phyloP scores from a whole-genome alignment of 2,329 filamentous ascomycete genomes.

The Aureobasidium sp. region DNA sequence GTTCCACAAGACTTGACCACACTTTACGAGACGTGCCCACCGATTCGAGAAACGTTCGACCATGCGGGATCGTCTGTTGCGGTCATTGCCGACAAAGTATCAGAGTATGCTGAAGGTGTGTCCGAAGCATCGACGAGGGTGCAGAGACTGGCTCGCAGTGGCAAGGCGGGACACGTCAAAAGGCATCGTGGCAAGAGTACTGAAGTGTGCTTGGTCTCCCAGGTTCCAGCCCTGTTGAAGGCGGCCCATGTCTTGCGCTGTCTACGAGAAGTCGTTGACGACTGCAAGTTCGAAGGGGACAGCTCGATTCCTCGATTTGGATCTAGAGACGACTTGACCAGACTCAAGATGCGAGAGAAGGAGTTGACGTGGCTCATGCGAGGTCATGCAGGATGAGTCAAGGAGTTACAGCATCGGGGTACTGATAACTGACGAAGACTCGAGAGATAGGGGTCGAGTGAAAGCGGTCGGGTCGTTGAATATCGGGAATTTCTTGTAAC shows the following conservation, averaged over 20 bases:
- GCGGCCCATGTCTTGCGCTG: not conserved
- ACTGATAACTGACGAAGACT: not conserved
- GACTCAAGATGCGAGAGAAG: not conserved
- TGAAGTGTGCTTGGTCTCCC: not conserved
- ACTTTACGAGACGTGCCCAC: not conserved
- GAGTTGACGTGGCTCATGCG: not conserved
- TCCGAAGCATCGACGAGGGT: not conserved
- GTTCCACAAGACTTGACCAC: not conserved
- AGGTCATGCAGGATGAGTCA: not conserved
- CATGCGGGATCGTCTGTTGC: not conserved
- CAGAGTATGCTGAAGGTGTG: not conserved
- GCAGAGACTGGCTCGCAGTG: no score
- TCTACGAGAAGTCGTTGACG: not conserved
- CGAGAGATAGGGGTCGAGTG: not conserved
- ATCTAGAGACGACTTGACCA: not conserved
- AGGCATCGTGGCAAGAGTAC: not conserved
- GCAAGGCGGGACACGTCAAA: not conserved
- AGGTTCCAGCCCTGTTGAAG: not conserved
- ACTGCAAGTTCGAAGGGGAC: not conserved
- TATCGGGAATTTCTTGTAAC: not conserved
- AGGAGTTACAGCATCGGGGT: not conserved
- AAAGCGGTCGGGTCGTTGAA: not conserved
- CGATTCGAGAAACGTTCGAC: not conserved
- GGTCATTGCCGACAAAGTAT: not conserved
- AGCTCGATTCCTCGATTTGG: not conserved